Evolutionary conservation across 345 rosid species (phyloP).

Genomic region (Raphanus sativus): DNA sequence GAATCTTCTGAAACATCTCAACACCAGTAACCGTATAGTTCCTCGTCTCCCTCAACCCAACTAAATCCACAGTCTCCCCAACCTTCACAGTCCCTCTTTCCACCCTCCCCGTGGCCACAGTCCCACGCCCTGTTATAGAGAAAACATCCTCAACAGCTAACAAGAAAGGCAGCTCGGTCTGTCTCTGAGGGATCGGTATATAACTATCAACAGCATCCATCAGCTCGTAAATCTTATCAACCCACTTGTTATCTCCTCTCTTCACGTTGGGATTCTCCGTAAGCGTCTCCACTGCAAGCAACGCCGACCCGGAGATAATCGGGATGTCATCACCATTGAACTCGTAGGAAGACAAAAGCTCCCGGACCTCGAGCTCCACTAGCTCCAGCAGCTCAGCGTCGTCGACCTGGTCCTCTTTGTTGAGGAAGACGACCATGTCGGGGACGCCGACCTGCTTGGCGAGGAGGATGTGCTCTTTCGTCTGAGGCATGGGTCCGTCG

Average conservation of each 20-base stretch:
- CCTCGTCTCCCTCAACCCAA: slow-evolving; percentile 84
- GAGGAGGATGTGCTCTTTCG: slow-evolving; percentile 79
- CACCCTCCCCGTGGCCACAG: slow-evolving; percentile 86
- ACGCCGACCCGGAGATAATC: slow-evolving; percentile 79
- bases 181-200: slow-evolving; percentile 81
- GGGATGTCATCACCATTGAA: slow-evolving; percentile 89
- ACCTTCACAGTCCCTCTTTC: slow-evolving; percentile 79
- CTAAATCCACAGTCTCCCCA: slow-evolving; percentile 77
- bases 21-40: slow-evolving; percentile 72
- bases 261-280: slow-evolving; percentile 64
- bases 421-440: slow-evolving; percentile 80
- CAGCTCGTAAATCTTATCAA: slow-evolving; percentile 78
- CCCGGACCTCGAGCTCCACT: slow-evolving; percentile 93
- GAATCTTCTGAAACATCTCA: slow-evolving; percentile 87
- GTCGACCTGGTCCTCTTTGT: slow-evolving; percentile 91
- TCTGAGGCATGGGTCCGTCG: slow-evolving; percentile 95
- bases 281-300: slow-evolving; percentile 76
- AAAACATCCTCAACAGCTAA: slow-evolving; percentile 90
- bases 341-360: slow-evolving; percentile 73
- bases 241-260: slow-evolving; percentile 85
- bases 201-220: slow-evolving; percentile 89
- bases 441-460: slow-evolving; percentile 96
- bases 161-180: slow-evolving; percentile 79
- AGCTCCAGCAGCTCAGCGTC: slow-evolving; percentile 85
- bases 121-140: slow-evolving; percentile 88